Conservation (phyloP, 2,329 filamentous ascomycete species). For the Corynespora cassiicola region DNA sequence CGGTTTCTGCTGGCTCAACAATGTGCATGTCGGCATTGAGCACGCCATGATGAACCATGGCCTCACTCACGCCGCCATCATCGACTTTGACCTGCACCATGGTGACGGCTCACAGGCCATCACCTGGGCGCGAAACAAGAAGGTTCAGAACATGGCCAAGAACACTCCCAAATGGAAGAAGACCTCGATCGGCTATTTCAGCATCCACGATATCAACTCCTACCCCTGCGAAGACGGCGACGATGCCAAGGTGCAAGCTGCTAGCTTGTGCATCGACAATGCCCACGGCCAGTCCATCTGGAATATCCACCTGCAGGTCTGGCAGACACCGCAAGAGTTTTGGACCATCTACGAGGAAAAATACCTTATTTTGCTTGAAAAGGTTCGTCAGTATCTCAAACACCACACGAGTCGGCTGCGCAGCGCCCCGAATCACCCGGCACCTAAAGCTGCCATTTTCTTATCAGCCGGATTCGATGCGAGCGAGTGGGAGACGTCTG, state of each 20-base stretch:
- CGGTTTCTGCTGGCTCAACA: slow-evolving; percentile 98
- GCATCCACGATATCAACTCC: slow-evolving; percentile 96
- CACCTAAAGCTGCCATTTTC: slow-evolving; percentile 87
- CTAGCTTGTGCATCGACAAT: slow-evolving; percentile 92
- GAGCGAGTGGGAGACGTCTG: slow-evolving; percentile 88
- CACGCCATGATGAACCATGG: slow-evolving; percentile 84
- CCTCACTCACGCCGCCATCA: slow-evolving; percentile 85
- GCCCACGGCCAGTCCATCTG: slow-evolving; percentile 93
- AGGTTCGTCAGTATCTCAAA: slow-evolving; percentile 78
- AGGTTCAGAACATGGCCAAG: slow-evolving; percentile 68
- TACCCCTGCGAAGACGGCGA: slow-evolving; percentile 97
- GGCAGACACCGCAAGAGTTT: slow-evolving; percentile 83
- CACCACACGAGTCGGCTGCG: slow-evolving; percentile 72
- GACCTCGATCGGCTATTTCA: slow-evolving; percentile 92
- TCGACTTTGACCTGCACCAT: slow-evolving; percentile 51
- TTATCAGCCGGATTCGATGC: slow-evolving; percentile 96
- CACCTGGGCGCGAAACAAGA: slow-evolving; percentile 86
- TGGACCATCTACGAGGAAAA: slow-evolving; percentile 85
- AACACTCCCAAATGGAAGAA: slow-evolving; percentile 80
- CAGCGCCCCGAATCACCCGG: slow-evolving; percentile 61
- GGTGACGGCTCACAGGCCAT: slow-evolving; percentile 85
- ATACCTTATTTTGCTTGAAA: slow-evolving; percentile 79
- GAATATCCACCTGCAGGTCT: slow-evolving; percentile 92
- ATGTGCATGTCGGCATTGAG: slow-evolving; percentile 95
- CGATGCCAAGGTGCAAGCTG: slow-evolving; percentile 89